Percentiles rank a stretch among this genome's conserved stretches.
phyloP scores from a whole-genome alignment of 2,329 filamentous ascomycete genomes.

The Verruconis gallopava region DNA sequence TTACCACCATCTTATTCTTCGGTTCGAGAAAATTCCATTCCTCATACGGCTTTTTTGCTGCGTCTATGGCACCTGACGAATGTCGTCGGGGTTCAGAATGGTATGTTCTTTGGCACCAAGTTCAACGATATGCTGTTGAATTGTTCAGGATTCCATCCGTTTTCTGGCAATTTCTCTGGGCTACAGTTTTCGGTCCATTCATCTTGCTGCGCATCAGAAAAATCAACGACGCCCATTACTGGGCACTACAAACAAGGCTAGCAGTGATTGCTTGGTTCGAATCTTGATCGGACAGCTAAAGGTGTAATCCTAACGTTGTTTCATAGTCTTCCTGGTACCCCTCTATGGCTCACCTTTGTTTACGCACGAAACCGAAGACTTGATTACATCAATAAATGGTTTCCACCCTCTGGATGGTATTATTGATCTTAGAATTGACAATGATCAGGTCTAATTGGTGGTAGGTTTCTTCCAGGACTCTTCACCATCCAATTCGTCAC shows the following conservation, averaged over 20 bases:
- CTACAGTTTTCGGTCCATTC: slow-evolving; percentile 47
- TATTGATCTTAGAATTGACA: slow-evolving; percentile 13
- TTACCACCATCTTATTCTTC: slow-evolving; percentile 48
- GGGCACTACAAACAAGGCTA: slow-evolving; percentile 49
- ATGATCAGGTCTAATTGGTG: neutral
- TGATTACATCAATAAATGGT: slow-evolving; percentile 40
- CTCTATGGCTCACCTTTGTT: slow-evolving; percentile 49
- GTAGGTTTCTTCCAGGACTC: slow-evolving; percentile 43
- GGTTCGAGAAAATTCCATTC: slow-evolving; percentile 53
- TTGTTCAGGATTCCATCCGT: slow-evolving; percentile 50
- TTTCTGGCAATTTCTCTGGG: slow-evolving; percentile 52
- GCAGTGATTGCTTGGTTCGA: slow-evolving; percentile 32
- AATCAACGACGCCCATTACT: slow-evolving; percentile 53
- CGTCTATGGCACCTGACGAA: slow-evolving; percentile 30
- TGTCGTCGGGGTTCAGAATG: slow-evolving; percentile 51
- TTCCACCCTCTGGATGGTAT: slow-evolving; percentile 50
- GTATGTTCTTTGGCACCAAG: too few species aligned
- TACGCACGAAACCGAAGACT: slow-evolving; percentile 42
- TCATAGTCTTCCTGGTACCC: slow-evolving; percentile 47
- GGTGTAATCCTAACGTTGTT: neutral
- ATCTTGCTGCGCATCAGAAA: slow-evolving; percentile 48
- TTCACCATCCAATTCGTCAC: slow-evolving; percentile 50
- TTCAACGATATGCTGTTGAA: too few species aligned
- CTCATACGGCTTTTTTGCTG: slow-evolving; percentile 41
- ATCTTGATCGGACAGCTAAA: too few species aligned